Conservation (phyloP, 306 rosid genomes). For the Alnus rubra region DNA sequence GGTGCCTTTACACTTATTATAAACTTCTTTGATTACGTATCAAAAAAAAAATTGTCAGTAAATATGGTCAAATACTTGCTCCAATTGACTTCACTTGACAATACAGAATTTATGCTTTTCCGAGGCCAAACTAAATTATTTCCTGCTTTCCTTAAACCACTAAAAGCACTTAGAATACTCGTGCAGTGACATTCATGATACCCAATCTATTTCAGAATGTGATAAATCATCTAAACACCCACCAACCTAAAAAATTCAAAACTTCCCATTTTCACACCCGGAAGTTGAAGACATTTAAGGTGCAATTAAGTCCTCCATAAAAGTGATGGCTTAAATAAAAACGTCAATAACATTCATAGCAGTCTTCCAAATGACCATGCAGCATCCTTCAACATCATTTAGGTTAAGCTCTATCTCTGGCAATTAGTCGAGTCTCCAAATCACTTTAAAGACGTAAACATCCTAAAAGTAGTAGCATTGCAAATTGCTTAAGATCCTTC, state of each 20-base stretch:
- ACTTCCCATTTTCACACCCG: no score
- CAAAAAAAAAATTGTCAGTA: neutral
- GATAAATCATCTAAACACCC: neutral
- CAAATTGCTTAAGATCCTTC: neutral
- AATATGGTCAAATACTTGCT: neutral
- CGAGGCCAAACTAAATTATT: neutral
- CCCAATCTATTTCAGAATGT: neutral
- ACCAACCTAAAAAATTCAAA: neutral
- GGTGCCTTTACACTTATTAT: no score
- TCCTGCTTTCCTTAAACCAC: neutral
- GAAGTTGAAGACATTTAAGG: neutral
- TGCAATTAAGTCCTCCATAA: neutral
- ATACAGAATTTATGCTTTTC: neutral
- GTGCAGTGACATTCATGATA: neutral
- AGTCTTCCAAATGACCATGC: neutral
- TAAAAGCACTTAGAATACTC: neutral
- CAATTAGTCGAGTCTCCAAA: neutral
- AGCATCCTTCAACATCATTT: neutral
- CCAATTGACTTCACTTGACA: neutral
- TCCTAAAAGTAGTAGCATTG: neutral
- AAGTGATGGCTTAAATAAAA: neutral
- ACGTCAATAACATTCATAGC: neutral
- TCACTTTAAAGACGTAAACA: slow-evolving; percentile 5
- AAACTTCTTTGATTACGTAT: no score
- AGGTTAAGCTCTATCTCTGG: slow-evolving; percentile 1